Percentiles rank a stretch among this genome's conserved stretches.
phyloP scores from a whole-genome alignment of 495 filamentous ascomycete genomes.

The Mycothermus thermophilus region DNA sequence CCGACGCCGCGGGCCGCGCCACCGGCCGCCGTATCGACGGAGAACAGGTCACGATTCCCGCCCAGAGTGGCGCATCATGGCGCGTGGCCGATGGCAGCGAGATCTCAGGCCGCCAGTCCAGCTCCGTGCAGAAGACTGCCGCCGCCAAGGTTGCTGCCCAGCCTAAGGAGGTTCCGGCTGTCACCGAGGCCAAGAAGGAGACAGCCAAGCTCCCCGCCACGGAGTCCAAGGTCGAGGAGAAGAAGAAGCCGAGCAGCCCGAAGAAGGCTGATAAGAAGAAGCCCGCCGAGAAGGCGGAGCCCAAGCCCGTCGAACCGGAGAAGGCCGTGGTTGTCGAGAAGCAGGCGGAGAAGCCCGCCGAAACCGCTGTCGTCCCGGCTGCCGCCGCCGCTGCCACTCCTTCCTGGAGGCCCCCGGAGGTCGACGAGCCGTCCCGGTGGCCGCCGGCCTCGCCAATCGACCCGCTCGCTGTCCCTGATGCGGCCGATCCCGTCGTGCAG shows the following conservation, averaged over 20 bases:
- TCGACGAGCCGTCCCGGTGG: slow-evolving; percentile 45
- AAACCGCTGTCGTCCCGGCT: slow-evolving; percentile 2
- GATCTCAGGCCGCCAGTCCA: slow-evolving; percentile 28
- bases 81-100: slow-evolving; percentile 47
- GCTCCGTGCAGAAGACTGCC: slow-evolving; percentile 25
- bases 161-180: no score
- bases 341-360: slow-evolving; percentile 1
- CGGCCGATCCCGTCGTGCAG: slow-evolving; percentile 75
- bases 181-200: slow-evolving; percentile 11
- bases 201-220: slow-evolving; percentile 22
- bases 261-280: slow-evolving; percentile 11
- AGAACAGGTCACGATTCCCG: slow-evolving; percentile 67
- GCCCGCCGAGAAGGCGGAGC: slow-evolving; percentile 1
- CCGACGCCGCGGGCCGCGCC: slow-evolving; percentile 44
- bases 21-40: slow-evolving; percentile 39
- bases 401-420: slow-evolving; percentile 36
- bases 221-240: slow-evolving; percentile 18
- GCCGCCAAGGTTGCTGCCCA: slow-evolving; percentile 21
- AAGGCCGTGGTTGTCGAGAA: no score
- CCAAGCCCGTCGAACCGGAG: neutral
- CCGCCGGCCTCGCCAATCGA: slow-evolving; percentile 56
- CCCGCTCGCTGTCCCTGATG: slow-evolving; percentile 53
- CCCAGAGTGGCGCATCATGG: slow-evolving; percentile 75
- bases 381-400: neutral
- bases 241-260: slow-evolving; percentile 9